Conservation (phyloP, 768 basidiomycete genomes). For the Psilocybe azurescens region DNA sequence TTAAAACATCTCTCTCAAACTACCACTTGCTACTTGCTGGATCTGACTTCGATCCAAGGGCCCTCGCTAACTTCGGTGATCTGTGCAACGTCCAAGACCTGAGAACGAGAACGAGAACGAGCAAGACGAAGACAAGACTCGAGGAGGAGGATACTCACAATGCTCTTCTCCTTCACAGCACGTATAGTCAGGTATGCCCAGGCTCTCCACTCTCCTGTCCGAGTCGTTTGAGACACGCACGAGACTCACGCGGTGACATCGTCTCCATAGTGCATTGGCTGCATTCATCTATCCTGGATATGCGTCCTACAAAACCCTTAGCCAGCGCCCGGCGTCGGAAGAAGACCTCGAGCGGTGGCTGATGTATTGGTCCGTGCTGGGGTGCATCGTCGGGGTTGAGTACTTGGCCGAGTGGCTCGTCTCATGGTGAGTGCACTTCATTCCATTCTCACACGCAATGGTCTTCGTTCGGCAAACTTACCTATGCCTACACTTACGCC, state of each 20-base stretch:
- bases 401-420: conserved; percentile 87
- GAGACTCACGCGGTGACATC: not conserved
- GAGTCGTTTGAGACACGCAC: not conserved
- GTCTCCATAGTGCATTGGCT: conserved; percentile 56
- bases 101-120: not conserved
- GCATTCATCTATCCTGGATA: conserved; percentile 94
- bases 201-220: not conserved
- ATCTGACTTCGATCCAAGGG: too few species aligned
- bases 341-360: conserved; percentile 92
- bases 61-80: not conserved
- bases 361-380: conserved; percentile 96
- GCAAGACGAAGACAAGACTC: not conserved
- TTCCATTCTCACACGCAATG: not conserved
- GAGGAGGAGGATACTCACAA: conserved; percentile 20
- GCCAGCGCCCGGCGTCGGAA: conserved; percentile 84
- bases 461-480: too few species aligned
- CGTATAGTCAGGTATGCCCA: conserved; percentile 49
- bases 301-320: conserved; percentile 94
- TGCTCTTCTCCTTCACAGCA: conserved; percentile 56
- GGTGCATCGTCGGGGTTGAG: conserved; percentile 82
- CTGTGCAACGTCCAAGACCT: not conserved
- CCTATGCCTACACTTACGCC: not conserved
- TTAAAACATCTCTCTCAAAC: too few species aligned
- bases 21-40: too few species aligned
- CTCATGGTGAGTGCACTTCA: conserved; percentile 65